phyloP scores from a whole-genome alignment of 2,329 filamentous ascomycete genomes.

The Laburnicola sp. region DNA sequence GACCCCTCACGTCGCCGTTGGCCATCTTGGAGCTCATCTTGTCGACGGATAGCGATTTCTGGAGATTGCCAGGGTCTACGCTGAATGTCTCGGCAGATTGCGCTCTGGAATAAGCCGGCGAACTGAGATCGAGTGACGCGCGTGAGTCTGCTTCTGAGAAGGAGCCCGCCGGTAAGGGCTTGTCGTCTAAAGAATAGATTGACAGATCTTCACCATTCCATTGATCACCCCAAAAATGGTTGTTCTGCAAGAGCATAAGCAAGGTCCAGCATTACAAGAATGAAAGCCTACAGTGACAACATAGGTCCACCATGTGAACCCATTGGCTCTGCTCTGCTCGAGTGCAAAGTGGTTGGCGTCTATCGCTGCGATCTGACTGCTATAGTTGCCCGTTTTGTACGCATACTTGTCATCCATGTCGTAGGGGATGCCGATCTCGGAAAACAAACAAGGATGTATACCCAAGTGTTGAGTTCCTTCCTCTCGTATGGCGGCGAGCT shows the following conservation, averaged over 20 bases:
- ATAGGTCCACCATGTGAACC: slow-evolving; percentile 90
- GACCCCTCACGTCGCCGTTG: slow-evolving; percentile 56
- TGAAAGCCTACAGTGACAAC: slow-evolving; percentile 61
- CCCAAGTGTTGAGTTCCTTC: slow-evolving; percentile 90
- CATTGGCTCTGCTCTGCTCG: slow-evolving; percentile 80
- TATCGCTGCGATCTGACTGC: slow-evolving; percentile 86
- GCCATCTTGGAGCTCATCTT: slow-evolving; percentile 44
- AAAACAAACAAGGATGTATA: slow-evolving; percentile 83
- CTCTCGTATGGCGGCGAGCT: slow-evolving; percentile 77
- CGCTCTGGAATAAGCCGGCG: slow-evolving; percentile 59
- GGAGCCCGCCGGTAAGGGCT: slow-evolving; percentile 54
- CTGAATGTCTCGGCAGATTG: slow-evolving; percentile 51
- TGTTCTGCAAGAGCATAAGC: slow-evolving; percentile 61
- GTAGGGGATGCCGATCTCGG: slow-evolving; percentile 96
- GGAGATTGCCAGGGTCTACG: slow-evolving; percentile 76
- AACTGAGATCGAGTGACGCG: slow-evolving; percentile 53
- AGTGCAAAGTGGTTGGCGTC: slow-evolving; percentile 95
- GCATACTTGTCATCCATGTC: slow-evolving; percentile 98
- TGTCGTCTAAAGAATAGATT: slow-evolving; percentile 84
- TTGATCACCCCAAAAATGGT: slow-evolving; percentile 84
- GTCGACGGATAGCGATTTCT: slow-evolving; percentile 67
- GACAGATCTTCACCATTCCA: slow-evolving; percentile 99
- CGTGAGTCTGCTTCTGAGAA: slow-evolving; percentile 58
- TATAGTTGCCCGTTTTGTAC: slow-evolving; percentile 94
- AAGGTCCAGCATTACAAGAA: neutral